Conservation (phyloP, 176 grass and related monocot species). For the Zea luxurians region DNA sequence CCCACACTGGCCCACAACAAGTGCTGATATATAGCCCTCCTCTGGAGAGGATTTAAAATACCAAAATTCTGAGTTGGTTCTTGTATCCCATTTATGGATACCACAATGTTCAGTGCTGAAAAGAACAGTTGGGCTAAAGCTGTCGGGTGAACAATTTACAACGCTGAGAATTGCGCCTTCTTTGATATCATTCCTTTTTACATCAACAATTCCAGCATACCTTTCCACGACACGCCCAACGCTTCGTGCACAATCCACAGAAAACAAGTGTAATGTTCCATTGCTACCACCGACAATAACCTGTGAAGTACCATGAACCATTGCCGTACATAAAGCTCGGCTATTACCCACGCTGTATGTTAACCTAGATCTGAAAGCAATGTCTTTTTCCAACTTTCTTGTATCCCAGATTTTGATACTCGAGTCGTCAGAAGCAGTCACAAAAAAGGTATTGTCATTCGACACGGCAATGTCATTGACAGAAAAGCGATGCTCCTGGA, state of each 20-base stretch:
- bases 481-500: constrained; percentile 82
- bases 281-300: constrained; percentile 78
- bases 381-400: constrained; percentile 94
- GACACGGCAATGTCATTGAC: constrained; percentile 90
- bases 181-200: constrained; percentile 70
- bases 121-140: constrained; percentile 72
- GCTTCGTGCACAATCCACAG: constrained; percentile 81
- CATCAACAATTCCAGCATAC: constrained; percentile 81
- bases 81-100: constrained; percentile 88
- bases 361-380: constrained; percentile 93
- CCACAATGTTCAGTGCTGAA: constrained; percentile 82
- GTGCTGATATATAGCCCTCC: constrained; percentile 75
- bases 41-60: constrained; percentile 70
- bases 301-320: constrained; percentile 76
- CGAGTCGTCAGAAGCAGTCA: constrained; percentile 88
- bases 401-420: constrained; percentile 98
- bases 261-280: constrained; percentile 81
- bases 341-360: constrained; percentile 70
- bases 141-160: constrained; percentile 73
- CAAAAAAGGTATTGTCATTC: constrained; percentile 77
- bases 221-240: constrained; percentile 73
- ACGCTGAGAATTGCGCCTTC: constrained; percentile 86
- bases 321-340: constrained; percentile 79
- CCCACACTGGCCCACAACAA: constrained; percentile 85
- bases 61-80: constrained; percentile 75